Evolutionary conservation across 2,329 filamentous ascomycete species (phyloP), one percentile per base, ranked within the genome.

Genomic region (Cercospora beticola): DNA sequence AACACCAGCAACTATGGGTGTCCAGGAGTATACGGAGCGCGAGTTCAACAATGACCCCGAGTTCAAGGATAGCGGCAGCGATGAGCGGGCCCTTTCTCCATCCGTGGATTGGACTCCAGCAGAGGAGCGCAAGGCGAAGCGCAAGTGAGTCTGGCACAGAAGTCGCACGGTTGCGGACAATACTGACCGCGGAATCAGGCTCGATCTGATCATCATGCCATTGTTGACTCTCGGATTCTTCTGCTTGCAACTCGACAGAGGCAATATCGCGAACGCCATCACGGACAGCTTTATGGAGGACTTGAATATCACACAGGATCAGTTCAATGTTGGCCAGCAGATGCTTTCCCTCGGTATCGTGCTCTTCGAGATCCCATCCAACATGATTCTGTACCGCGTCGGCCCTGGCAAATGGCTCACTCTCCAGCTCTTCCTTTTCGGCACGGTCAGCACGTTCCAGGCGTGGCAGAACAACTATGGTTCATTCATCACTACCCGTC

Each of bases 401-500:
- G 77, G 81, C 9, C 81, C 81, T 2, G 75, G 76, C 12, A 71
- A 79, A 16, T 82, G 80, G 81, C 75, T 82, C 21, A 79, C 77
- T 0, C 68, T 74, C 1, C 80, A 82, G 64, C 78, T 82, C 46
- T 73, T 82, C 66, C 68, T 75, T 43, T 77, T 76, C 58, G 80
- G 80, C 10, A 72, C 78, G 16, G 80, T 82, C 10, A 79, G 78
- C 21, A 79, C 79, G 1, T 82, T 82, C 65, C 81, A 82, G 63
- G 79, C 80, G 0, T 82, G 79, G 64, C 78, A 81, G 64, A 77
- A 76, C 36, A 79, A 78, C 23, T 77, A 80, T 16, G 78, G 70
- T 0, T 75, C 80, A 2, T 82, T 79, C 70, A 74, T 81, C 10
- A 75, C 76, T 0, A 82, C 81, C 0, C 74, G 81, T 12, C 73